Percentiles rank a stretch among this genome's conserved stretches.
Evolutionary conservation across 441 rosid genomes (phyloP).

Genomic region (Gossypium gossypioides): DNA sequence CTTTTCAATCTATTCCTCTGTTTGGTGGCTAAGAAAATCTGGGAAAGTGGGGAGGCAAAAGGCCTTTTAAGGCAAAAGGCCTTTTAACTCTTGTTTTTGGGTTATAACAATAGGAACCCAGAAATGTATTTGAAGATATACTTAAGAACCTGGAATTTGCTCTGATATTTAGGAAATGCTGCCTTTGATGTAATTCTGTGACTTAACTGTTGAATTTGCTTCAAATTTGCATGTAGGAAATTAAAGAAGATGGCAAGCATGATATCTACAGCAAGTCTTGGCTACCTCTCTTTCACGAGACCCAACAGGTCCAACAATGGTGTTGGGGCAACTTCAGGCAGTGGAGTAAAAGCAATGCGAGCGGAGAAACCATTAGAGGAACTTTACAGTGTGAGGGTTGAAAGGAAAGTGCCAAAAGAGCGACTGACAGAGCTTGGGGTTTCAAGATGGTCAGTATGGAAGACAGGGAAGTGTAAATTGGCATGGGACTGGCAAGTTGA

Average conservation of each 20-base stretch:
- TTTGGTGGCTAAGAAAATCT: slow-evolving; percentile 11
- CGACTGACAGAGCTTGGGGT: slow-evolving; percentile 69
- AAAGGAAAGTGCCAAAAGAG: slow-evolving; percentile 44
- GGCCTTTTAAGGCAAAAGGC: not conserved
- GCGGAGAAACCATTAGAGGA: slow-evolving; percentile 66
- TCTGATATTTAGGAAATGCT: not conserved
- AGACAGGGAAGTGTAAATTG: slow-evolving; percentile 68
- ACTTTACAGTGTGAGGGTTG: slow-evolving; percentile 69
- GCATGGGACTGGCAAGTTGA: slow-evolving; percentile 97
- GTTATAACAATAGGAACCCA: not conserved
- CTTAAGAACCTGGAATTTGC: not conserved
- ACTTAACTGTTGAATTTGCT: not conserved
- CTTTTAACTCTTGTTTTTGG: not conserved
- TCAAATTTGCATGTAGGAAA: not conserved
- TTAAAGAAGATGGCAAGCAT: slow-evolving; percentile 31
- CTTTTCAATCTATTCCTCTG: not conserved
- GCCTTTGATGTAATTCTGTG: not conserved
- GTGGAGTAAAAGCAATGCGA: slow-evolving; percentile 42
- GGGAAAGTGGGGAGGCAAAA: not conserved
- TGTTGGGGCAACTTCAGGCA: slow-evolving; percentile 18
- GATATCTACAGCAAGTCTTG: slow-evolving; percentile 29
- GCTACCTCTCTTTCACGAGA: slow-evolving; percentile 26
- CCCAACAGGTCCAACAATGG: slow-evolving; percentile 14
- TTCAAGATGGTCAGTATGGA: slow-evolving; percentile 82
- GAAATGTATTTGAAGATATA: not conserved